A percentile compares a stretch with the other conserved stretches of the same genome.
phyloP scores from a whole-genome alignment of 495 filamentous ascomycete species.

The Xanthoparmelia taractica region DNA sequence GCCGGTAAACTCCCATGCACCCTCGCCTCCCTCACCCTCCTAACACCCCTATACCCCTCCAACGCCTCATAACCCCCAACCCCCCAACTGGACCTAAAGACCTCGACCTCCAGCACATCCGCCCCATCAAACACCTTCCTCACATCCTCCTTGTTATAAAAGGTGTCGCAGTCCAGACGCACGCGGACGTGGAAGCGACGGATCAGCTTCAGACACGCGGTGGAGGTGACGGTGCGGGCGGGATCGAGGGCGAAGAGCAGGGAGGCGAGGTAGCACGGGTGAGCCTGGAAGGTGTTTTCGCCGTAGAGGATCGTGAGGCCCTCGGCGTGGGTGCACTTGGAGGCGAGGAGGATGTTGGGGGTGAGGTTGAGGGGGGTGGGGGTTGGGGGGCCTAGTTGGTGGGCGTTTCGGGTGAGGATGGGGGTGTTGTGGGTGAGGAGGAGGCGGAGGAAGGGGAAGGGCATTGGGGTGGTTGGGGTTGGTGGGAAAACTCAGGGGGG shows the following conservation, averaged over 20 bases:
- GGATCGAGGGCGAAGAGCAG: slow-evolving; percentile 20
- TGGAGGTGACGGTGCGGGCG: slow-evolving; percentile 1
- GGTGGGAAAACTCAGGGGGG: background rate
- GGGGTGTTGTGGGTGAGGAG: slow-evolving; percentile 39
- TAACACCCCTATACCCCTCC: slow-evolving; percentile 14
- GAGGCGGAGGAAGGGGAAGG: slow-evolving; percentile 53
- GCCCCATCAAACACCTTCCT: slow-evolving; percentile 5
- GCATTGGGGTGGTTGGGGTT: slow-evolving; percentile 13
- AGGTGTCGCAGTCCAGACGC: slow-evolving; percentile 18
- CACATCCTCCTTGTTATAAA: slow-evolving; percentile 1
- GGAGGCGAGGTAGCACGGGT: slow-evolving; percentile 38
- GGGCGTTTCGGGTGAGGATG: slow-evolving; percentile 51
- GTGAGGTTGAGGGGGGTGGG: slow-evolving; percentile 22
- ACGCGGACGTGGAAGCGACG: slow-evolving; percentile 14
- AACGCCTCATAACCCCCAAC: slow-evolving; percentile 15
- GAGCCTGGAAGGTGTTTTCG: slow-evolving; percentile 45
- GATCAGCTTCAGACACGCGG: background rate
- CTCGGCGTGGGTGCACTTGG: slow-evolving; percentile 36
- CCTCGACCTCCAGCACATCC: slow-evolving; percentile 18
- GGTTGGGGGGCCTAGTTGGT: slow-evolving; percentile 32
- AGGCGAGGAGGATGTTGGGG: slow-evolving; percentile 37
- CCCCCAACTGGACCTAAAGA: slow-evolving; percentile 20
- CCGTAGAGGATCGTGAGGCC: slow-evolving; percentile 41
- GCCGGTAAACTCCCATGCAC: slow-evolving; percentile 17
- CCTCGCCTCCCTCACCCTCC: slow-evolving; percentile 15